Evolutionary conservation across 495 filamentous ascomycete genomes (phyloP).

Genomic region (Neurospora discreta): DNA sequence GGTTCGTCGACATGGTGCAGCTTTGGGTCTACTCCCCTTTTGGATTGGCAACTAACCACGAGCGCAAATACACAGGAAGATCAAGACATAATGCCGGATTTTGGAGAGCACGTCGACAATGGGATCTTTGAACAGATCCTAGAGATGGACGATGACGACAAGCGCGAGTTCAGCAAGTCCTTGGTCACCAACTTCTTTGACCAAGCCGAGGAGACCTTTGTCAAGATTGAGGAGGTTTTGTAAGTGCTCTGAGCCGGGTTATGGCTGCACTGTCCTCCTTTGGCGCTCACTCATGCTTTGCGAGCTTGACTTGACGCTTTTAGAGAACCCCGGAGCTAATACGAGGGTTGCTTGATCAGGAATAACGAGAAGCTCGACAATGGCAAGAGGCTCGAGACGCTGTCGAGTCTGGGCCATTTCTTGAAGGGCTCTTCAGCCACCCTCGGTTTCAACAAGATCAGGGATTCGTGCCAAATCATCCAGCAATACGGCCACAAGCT

Average conservation of each 20-base stretch:
- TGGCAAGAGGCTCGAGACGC: conserved; percentile 47
- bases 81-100: conserved; percentile 26
- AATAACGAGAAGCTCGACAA: conserved; percentile 37
- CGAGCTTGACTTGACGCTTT: not conserved
- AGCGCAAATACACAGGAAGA: conserved; percentile 10
- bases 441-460: conserved; percentile 82
- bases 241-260: conserved; percentile 37
- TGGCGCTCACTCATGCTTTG: not conserved
- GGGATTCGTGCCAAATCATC: conserved; percentile 90
- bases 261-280: not conserved
- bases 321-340: conserved; percentile 4
- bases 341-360: conserved; percentile 4
- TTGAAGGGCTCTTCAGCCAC: conserved; percentile 97
- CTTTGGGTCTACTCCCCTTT: not conserved
- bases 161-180: conserved; percentile 63
- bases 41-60: conserved; percentile 4
- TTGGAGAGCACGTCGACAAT: conserved; percentile 64
- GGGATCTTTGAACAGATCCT: conserved; percentile 87
- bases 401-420: conserved; percentile 86
- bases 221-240: conserved; percentile 72
- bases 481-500: conserved; percentile 78
- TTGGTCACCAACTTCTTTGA: conserved; percentile 91
- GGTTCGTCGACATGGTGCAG: conserved; percentile 12
- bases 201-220: conserved; percentile 78
- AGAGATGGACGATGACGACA: conserved; percentile 88